Percentiles rank a stretch among this genome's conserved stretches.
Evolutionary conservation across 805 yeast genomes (phyloP).

Genomic region (Kodamaea hsintzibuensis): DNA sequence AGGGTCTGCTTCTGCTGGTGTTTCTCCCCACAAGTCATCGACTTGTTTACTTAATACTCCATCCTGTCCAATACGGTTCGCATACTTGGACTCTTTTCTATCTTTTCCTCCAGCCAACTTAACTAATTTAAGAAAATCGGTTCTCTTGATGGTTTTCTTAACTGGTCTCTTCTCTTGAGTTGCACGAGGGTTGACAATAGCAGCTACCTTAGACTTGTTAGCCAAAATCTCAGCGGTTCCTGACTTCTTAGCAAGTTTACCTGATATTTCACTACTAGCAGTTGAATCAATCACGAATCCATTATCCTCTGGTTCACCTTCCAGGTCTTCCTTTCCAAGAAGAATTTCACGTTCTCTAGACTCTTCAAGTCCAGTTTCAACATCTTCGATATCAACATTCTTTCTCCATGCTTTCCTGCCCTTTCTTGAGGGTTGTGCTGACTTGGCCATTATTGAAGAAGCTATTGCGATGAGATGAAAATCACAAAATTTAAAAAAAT

Average conservation of each 20-base stretch:
- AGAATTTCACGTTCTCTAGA: conserved; percentile 61
- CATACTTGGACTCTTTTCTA: conserved; percentile 51
- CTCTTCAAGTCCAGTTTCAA: conserved; percentile 69
- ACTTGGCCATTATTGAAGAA: conserved; percentile 5
- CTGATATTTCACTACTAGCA: conserved; percentile 24
- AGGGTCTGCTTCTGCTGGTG: conserved; percentile 17
- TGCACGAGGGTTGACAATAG: conserved; percentile 34
- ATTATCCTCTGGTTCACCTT: conserved; percentile 46
- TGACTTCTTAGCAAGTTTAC: conserved; percentile 39
- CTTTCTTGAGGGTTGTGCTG: conserved; percentile 77
- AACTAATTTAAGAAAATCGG: conserved; percentile 65
- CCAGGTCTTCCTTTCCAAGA: conserved; percentile 44
- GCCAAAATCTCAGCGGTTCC: conserved; percentile 68
- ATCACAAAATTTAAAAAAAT: background rate
- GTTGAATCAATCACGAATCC: conserved; percentile 47
- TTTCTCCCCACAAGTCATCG: conserved; percentile 73
- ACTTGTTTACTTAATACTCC: conserved; percentile 39
- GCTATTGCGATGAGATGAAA: conserved; percentile 5
- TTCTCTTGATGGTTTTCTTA: conserved; percentile 57
- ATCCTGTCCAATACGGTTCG: conserved; percentile 59
- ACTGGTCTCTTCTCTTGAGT: conserved; percentile 19
- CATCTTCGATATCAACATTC: conserved; percentile 82
- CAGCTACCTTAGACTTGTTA: conserved; percentile 76
- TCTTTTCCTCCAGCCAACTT: conserved; percentile 70
- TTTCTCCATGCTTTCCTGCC: conserved; percentile 93